phyloP scores from a whole-genome alignment of 495 filamentous ascomycete genomes.

The Diplogelasinospora grovesii region DNA sequence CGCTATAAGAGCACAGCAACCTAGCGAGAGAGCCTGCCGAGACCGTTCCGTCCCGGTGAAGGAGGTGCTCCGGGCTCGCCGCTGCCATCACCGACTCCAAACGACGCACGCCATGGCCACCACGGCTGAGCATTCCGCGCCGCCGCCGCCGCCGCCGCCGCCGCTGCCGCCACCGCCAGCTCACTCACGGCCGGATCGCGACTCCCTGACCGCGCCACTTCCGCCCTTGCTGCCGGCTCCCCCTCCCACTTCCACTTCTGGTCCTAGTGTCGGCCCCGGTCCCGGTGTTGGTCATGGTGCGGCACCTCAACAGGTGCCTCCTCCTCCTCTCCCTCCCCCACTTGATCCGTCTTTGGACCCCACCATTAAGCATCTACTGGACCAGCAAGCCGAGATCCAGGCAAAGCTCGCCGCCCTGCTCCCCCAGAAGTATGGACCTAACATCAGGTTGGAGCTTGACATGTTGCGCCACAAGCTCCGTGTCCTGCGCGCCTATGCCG shows the following conservation, averaged over 20 bases:
- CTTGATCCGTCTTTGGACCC: constrained; percentile 38
- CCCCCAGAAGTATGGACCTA: constrained; percentile 37
- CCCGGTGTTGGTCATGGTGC: constrained; percentile 4
- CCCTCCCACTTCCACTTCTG: too few species aligned
- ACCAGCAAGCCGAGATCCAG: constrained; percentile 46
- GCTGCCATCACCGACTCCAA: not conserved
- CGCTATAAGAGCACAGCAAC: constrained; percentile 5
- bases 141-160: constrained; percentile 13
- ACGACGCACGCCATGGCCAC: constrained; percentile 20
- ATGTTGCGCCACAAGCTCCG: constrained; percentile 43
- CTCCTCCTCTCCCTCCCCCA: constrained; percentile 5
- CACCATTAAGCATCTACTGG: constrained; percentile 38
- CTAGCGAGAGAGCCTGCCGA: not conserved
- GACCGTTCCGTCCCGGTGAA: constrained; percentile 2
- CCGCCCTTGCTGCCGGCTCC: constrained; percentile 14
- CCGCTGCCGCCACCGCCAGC: constrained; percentile 8
- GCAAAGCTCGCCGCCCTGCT: constrained; percentile 39
- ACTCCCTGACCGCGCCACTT: constrained; percentile 19
- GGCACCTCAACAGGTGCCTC: constrained; percentile 4
- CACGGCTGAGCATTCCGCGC: constrained; percentile 19
- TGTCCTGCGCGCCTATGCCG: constrained; percentile 35
- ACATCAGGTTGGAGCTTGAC: constrained; percentile 37
- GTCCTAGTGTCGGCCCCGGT: constrained; percentile 6
- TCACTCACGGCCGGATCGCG: constrained; percentile 19
- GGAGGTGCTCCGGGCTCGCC: not conserved